Evolutionary conservation across 345 rosid genomes (phyloP), one percentile per base, ranked within the genome.

Genomic region (Hypericum perforatum): DNA sequence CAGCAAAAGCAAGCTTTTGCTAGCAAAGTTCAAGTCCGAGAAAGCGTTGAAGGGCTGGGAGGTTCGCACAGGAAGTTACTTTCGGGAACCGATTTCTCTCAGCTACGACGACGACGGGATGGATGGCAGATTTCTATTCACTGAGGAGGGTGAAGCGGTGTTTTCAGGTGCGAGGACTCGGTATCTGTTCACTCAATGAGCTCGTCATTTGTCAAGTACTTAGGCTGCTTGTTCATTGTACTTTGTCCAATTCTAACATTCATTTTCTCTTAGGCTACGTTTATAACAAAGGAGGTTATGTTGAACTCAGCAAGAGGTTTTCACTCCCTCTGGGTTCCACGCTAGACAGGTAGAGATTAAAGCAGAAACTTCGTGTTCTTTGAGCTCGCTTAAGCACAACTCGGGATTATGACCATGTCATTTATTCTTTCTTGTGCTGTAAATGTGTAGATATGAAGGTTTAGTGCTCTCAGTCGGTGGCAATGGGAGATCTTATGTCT

Each of bases 41-140:
- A 83, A 80, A 40, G 67, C 96, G 16, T 74, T 92, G 55, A 36
- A 70, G 11, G 95, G 86, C 8, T 92, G 98, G 98, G 84, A 92
- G 69, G 76, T 85, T 53, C 88, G 76, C 54, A 80, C 75, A 70
- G 96, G 98, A 57, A 83, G 94, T 67, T 92, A 92, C 63, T 92
- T 92, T 63, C 90, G 83, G 80, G 95, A 92, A 53, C 76, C 73
- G 29, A 49, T 84, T 59, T 85, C 88, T 63, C 67, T 84, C 7
- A 92, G 83, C 77, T 92, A 78, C 57, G 98, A 78, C 57, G 98
- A 87, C 66, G 96, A 80, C 22, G 96, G 96, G 54, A 87, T 92
- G 88, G 94, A 92, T 69, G 98, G 94, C 50, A 87, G 71, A 70
- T 83, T 92, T 53, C 88, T 87, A 71, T 81, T 74, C 76, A 78